phyloP scores from a whole-genome alignment of 2,329 filamentous ascomycete genomes.

The Graphium sp. region DNA sequence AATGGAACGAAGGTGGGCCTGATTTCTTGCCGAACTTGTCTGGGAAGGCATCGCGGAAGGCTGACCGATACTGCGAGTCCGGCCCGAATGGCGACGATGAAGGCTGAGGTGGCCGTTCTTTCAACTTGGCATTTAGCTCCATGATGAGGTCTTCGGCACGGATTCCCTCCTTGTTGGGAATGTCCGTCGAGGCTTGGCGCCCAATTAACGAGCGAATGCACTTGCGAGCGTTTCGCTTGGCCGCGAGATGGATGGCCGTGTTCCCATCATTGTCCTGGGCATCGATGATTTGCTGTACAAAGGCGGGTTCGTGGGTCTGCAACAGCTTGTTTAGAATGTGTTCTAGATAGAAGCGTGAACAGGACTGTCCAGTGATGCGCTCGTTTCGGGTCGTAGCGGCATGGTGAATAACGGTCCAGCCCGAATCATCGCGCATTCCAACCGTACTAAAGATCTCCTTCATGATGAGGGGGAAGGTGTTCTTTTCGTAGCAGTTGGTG shows the following conservation, averaged over 20 bases:
- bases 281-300: constrained; percentile 66
- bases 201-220: constrained; percentile 67
- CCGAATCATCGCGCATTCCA: constrained; percentile 59
- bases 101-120: constrained; percentile 50
- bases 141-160: constrained; percentile 76
- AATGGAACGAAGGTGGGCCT: constrained; percentile 31
- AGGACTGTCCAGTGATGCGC: constrained; percentile 67
- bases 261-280: constrained; percentile 75
- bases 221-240: constrained; percentile 74
- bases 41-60: constrained; percentile 27
- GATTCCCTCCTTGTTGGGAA: constrained; percentile 66
- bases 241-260: constrained; percentile 61
- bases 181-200: constrained; percentile 67
- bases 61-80: constrained; percentile 39
- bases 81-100: constrained; percentile 60
- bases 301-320: constrained; percentile 57
- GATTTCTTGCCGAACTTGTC: constrained; percentile 20
- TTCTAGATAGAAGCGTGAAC: constrained; percentile 86
- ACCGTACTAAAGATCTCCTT: constrained; percentile 73
- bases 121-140: constrained; percentile 51
- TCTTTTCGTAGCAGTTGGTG: constrained; percentile 91
- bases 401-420: constrained; percentile 85
- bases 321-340: constrained; percentile 75
- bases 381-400: constrained; percentile 78
- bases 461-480: constrained; percentile 73